phyloP scores from a whole-genome alignment of 148 eudicot genomes.

The Cornus florida region DNA sequence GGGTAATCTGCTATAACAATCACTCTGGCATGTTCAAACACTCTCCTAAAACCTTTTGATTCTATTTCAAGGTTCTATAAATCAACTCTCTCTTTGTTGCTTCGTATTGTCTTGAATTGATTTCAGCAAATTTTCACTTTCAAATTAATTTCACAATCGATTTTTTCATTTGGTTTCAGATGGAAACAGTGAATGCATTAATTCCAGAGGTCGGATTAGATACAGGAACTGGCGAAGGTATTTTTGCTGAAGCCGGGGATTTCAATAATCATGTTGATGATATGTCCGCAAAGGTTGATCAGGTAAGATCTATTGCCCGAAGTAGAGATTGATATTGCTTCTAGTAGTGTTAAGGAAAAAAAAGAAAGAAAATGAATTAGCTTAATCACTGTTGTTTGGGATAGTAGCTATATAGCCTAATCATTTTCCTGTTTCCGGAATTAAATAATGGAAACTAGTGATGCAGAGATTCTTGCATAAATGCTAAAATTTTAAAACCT shows the following conservation, averaged over 20 bases:
- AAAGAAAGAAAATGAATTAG: not conserved
- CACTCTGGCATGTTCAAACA: no score
- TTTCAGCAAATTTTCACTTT: not conserved
- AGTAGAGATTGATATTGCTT: not conserved
- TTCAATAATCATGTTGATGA: constrained; percentile 38
- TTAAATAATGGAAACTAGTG: no score
- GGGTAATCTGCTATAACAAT: no score
- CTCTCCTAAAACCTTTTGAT: no score
- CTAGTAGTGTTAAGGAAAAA: not conserved
- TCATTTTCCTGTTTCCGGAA: not conserved
- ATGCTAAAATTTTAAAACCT: no score
- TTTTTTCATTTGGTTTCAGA: not conserved
- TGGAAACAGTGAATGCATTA: constrained; percentile 12
- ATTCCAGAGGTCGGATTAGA: constrained; percentile 8
- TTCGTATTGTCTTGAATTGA: not conserved
- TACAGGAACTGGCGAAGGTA: constrained; percentile 3
- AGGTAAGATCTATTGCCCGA: constrained; percentile 20
- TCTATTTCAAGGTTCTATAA: no score
- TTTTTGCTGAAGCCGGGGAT: constrained; percentile 27
- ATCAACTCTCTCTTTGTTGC: not conserved
- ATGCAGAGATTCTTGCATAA: no score
- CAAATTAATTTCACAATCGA: not conserved
- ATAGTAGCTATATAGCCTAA: not conserved
- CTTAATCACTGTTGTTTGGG: not conserved
- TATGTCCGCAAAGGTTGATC: constrained; percentile 39